Evolutionary conservation across 2,329 filamentous ascomycete genomes (phyloP).

Genomic region (Scorias spongiosa): DNA sequence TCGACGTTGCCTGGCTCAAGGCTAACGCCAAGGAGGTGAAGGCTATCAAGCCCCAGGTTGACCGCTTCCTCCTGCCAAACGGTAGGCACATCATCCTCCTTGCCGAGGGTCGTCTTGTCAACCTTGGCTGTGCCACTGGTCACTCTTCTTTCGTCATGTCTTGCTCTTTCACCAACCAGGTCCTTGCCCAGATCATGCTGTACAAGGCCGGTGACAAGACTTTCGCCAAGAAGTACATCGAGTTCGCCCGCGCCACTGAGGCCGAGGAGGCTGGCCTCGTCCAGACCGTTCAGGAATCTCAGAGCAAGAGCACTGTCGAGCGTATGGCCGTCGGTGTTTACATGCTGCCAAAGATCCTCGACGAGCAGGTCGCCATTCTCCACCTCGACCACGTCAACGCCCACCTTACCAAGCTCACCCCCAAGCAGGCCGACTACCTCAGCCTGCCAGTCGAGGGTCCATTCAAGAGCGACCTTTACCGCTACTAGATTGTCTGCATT

Average conservation of each 20-base stretch:
- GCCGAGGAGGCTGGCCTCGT: slow-evolving; percentile 16
- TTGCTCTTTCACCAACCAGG: slow-evolving; percentile 99
- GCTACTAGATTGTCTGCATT: slow-evolving; percentile 43
- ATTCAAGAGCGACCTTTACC: slow-evolving; percentile 88
- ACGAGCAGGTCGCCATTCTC: slow-evolving; percentile 93
- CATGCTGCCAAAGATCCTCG: slow-evolving; percentile 94
- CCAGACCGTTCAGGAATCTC: slow-evolving; percentile 24
- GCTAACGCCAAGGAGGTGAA: slow-evolving; percentile 81
- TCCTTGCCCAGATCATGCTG: slow-evolving; percentile 96
- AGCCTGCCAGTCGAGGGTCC: slow-evolving; percentile 73
- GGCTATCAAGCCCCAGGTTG: slow-evolving; percentile 99
- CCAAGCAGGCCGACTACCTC: slow-evolving; percentile 89
- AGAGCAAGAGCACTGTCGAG: slow-evolving; percentile 52
- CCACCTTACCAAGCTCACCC: slow-evolving; percentile 75
- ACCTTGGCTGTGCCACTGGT: slow-evolving; percentile 96
- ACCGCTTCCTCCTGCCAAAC: slow-evolving; percentile 87
- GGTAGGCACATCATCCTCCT: slow-evolving; percentile 97
- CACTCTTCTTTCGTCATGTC: slow-evolving; percentile 99
- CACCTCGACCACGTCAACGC: slow-evolving; percentile 89
- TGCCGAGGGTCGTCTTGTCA: slow-evolving; percentile 96
- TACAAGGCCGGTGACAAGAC: slow-evolving; percentile 81
- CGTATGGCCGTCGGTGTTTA: slow-evolving; percentile 76
- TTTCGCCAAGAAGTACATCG: slow-evolving; percentile 86
- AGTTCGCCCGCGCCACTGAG: slow-evolving; percentile 51
- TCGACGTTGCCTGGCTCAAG: slow-evolving; percentile 99